Percentiles rank a stretch among this genome's conserved stretches.
phyloP scores from a whole-genome alignment of 306 rosid genomes.

The Trichosanthes truncata region DNA sequence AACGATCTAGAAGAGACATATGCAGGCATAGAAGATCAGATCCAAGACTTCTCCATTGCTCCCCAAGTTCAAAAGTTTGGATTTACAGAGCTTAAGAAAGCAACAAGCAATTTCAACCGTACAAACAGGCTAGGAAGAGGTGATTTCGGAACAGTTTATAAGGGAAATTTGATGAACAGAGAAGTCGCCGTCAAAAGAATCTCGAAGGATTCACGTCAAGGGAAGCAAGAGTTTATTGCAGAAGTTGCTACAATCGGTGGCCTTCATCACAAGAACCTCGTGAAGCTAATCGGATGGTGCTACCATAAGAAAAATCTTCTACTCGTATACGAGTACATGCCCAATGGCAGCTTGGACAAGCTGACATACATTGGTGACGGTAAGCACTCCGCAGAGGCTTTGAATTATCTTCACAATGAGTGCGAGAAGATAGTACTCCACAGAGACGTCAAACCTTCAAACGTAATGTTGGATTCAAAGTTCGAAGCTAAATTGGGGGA shows the following conservation, averaged over 20 bases:
- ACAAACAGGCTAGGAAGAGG: slow-evolving; percentile 72
- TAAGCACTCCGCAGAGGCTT: too few relatives aligned
- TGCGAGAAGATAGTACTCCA: background rate
- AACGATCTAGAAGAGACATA: slow-evolving; percentile 26
- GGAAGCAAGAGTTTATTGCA: slow-evolving; percentile 13
- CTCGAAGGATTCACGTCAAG: slow-evolving; percentile 54
- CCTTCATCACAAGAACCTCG: slow-evolving; percentile 9
- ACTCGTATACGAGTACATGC: slow-evolving; percentile 6
- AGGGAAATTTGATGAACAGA: slow-evolving; percentile 32
- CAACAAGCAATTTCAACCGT: slow-evolving; percentile 45
- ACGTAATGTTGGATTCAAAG: background rate
- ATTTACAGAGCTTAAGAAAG: slow-evolving; percentile 33
- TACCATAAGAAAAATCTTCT: background rate
- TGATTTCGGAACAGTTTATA: slow-evolving; percentile 72
- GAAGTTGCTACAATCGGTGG: background rate
- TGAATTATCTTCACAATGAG: slow-evolving; percentile 1
- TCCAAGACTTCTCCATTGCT: slow-evolving; percentile 37
- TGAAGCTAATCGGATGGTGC: slow-evolving; percentile 6
- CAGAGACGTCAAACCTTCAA: background rate
- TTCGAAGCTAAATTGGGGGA: slow-evolving; percentile 1
- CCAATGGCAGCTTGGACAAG: background rate
- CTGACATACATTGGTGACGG: background rate
- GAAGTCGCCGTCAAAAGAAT: slow-evolving; percentile 64
- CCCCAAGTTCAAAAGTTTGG: slow-evolving; percentile 32
- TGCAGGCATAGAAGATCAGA: slow-evolving; percentile 50